These are phyloP conservation scores for Syncephalastrum monosporum DNA, from an alignment of 371 early-diverging fungal genomes.

Conservation along the genomic window DNA sequence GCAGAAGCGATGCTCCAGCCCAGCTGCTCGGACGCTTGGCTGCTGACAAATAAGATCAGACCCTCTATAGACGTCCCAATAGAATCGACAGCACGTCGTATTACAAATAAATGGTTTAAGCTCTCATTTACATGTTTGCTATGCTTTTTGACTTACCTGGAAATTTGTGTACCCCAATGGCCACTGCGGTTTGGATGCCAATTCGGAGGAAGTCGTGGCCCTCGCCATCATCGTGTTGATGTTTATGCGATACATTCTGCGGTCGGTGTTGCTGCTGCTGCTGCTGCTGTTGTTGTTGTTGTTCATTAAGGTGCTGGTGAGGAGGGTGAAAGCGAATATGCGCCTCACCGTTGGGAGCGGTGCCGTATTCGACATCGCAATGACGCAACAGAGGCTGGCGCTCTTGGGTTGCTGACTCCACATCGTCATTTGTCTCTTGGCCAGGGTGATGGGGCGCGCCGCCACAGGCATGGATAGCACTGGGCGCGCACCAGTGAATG, in stretches of 20 bases:
- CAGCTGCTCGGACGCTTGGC: slow-evolving; percentile 54
- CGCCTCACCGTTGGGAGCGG: slow-evolving; percentile 24
- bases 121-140: no score
- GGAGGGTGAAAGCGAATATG: slow-evolving; percentile 38
- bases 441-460: slow-evolving; percentile 10
- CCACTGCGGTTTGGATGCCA: slow-evolving; percentile 75
- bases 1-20: slow-evolving; percentile 73
- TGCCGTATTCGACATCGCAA: slow-evolving; percentile 21
- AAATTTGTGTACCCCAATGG: slow-evolving; percentile 78
- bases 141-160: slow-evolving; percentile 44
- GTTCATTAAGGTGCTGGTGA: background rate
- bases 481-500: slow-evolving; percentile 34
- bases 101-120: no score
- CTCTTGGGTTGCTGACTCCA: background rate
- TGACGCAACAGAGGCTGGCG: background rate
- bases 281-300: slow-evolving; percentile 1
- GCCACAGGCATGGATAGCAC: slow-evolving; percentile 41
- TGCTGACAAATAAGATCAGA: slow-evolving; percentile 70
- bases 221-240: slow-evolving; percentile 22
- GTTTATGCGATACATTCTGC: slow-evolving; percentile 16
- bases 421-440: background rate
- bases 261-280: slow-evolving; percentile 2
- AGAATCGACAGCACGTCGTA: no score
- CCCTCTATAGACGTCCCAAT: slow-evolving; percentile 52
- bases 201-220: slow-evolving; percentile 35